Evolutionary conservation across 2,329 filamentous ascomycete species (phyloP).

Genomic region (Scedosporium minutisporum): DNA sequence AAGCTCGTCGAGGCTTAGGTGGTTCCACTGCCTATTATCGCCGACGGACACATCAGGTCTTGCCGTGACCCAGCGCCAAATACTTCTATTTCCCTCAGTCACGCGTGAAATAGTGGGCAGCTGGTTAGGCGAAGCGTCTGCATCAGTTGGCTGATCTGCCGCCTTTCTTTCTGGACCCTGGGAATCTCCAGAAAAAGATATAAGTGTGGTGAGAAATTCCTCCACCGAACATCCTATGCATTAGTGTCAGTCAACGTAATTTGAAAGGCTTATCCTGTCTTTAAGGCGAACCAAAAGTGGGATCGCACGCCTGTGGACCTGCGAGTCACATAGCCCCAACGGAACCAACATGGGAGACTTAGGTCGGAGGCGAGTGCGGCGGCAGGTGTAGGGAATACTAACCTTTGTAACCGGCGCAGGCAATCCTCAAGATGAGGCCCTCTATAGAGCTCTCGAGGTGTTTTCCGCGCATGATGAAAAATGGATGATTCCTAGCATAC

Average conservation of each 20-base stretch:
- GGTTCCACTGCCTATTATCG: slow-evolving; percentile 12
- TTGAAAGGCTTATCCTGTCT: too few species aligned
- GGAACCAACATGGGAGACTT: neutral
- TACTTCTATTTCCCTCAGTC: slow-evolving; percentile 2
- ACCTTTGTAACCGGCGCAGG: slow-evolving; percentile 11
- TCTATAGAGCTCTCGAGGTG: slow-evolving; percentile 13
- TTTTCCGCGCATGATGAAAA: slow-evolving; percentile 3
- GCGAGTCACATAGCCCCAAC: too few species aligned
- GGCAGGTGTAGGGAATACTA: neutral
- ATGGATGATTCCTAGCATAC: neutral
- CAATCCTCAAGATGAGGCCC: slow-evolving; percentile 10
- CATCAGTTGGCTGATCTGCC: neutral
- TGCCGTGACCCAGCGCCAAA: slow-evolving; percentile 15
- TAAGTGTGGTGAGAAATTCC: neutral
- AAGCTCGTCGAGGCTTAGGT: slow-evolving; percentile 11
- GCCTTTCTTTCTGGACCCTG: neutral
- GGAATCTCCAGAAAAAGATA: neutral
- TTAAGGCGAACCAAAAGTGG: too few species aligned
- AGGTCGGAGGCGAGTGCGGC: too few species aligned
- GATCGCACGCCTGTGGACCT: too few species aligned
- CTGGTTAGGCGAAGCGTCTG: neutral
- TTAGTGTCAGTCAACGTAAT: neutral
- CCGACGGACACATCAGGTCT: slow-evolving; percentile 15
- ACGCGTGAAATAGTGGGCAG: neutral
- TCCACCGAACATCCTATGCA: slow-evolving; percentile 5